Conservation (phyloP, 805 yeast genomes). For the Candida piceae region DNA sequence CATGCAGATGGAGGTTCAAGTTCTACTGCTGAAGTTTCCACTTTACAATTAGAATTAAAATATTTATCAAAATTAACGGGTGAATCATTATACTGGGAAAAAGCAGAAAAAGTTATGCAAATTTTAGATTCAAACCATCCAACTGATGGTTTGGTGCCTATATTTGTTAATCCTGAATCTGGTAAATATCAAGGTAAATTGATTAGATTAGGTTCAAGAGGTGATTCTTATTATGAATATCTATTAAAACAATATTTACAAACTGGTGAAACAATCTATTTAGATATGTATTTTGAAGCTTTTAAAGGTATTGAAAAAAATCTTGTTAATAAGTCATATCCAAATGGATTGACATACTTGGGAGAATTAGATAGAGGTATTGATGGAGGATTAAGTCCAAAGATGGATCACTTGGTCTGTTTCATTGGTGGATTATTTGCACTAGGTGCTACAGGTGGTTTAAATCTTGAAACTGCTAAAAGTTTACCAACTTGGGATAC, state of each 20-base stretch:
- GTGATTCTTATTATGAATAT: constrained; percentile 91
- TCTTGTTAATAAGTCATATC: constrained; percentile 54
- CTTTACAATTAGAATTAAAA: constrained; percentile 83
- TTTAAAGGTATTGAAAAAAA: constrained; percentile 72
- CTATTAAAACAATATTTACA: constrained; percentile 80
- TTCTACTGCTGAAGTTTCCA: constrained; percentile 85
- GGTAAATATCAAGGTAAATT: constrained; percentile 61
- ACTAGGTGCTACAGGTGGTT: constrained; percentile 82
- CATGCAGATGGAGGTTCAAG: constrained; percentile 74
- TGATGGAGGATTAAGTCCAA: constrained; percentile 52
- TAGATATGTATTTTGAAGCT: constrained; percentile 71
- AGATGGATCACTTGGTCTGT: constrained; percentile 92
- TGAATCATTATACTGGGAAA: constrained; percentile 71
- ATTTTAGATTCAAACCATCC: constrained; percentile 63
- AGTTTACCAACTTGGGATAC: constrained; percentile 52
- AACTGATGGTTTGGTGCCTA: constrained; percentile 76
- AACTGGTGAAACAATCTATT: constrained; percentile 64
- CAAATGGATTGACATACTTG: constrained; percentile 58
- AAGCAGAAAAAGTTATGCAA: constrained; percentile 68
- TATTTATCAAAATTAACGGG: constrained; percentile 78
- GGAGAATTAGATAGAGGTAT: constrained; percentile 77
- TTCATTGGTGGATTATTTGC: constrained; percentile 87
- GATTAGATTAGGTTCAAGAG: constrained; percentile 84
- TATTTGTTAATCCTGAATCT: constrained; percentile 67
- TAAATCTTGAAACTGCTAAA: constrained; percentile 49